Percentiles rank a stretch among this genome's conserved stretches.
phyloP scores from a whole-genome alignment of 2,329 filamentous ascomycete genomes.

The Mollisiaceae sp. region DNA sequence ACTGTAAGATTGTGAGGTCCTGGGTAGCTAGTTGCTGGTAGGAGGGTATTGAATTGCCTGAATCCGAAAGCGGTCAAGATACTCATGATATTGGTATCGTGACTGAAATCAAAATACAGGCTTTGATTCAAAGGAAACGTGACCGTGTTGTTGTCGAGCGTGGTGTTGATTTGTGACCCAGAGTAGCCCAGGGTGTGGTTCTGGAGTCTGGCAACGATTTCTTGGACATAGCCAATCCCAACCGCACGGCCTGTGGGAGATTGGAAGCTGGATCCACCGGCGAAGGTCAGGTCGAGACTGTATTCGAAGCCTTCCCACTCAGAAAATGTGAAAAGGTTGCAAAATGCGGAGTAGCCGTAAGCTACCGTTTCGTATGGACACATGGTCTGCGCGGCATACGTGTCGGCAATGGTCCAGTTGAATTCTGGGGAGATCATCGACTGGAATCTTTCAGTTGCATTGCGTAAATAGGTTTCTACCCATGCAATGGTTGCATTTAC shows the following conservation, averaged over 20 bases:
- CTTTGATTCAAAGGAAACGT: constrained; percentile 78
- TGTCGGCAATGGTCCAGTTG: constrained; percentile 68
- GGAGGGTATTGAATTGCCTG: constrained; percentile 66
- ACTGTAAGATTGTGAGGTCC: constrained; percentile 67
- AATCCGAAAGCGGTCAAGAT: constrained; percentile 76
- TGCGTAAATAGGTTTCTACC: constrained; percentile 66
- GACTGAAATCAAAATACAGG: constrained; percentile 78
- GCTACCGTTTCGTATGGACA: constrained; percentile 82
- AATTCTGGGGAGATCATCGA: constrained; percentile 56
- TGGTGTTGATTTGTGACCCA: constrained; percentile 68
- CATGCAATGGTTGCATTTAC: constrained; percentile 62
- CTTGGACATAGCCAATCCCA: constrained; percentile 76
- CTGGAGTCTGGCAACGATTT: constrained; percentile 72
- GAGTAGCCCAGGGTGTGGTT: constrained; percentile 67
- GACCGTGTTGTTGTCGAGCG: constrained; percentile 67
- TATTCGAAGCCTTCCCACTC: constrained; percentile 79
- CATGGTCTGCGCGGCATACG: constrained; percentile 71
- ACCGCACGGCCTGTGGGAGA: constrained; percentile 59
- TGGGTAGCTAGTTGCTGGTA: constrained; percentile 61
- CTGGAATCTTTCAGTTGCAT: constrained; percentile 65
- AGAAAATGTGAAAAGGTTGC: constrained; percentile 73
- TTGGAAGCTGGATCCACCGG: constrained; percentile 51
- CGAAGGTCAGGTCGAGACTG: constrained; percentile 69
- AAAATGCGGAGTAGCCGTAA: constrained; percentile 76
- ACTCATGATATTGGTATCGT: constrained; percentile 75